These are phyloP conservation scores for Kodamaea lidongshanica DNA, from an alignment of 805 yeast genomes.

Conservation along the genomic window DNA sequence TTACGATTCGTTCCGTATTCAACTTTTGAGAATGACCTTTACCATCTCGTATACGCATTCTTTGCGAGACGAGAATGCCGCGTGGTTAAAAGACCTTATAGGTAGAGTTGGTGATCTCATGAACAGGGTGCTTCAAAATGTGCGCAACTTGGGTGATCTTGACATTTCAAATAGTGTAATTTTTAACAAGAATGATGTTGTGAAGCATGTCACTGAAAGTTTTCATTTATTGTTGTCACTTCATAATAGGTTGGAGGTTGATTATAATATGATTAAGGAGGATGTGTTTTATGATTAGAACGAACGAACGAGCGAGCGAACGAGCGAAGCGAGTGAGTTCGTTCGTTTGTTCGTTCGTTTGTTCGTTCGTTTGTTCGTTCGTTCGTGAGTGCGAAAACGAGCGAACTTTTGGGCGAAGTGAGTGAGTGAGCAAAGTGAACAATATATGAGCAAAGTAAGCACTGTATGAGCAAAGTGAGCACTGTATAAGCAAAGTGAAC, in stretches of 20 bases:
- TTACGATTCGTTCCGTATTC: slow-evolving; percentile 15
- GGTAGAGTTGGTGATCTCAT: slow-evolving; percentile 12
- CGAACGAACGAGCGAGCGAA: too few relatives aligned
- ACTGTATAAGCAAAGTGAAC: too few relatives aligned
- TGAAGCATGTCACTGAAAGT: slow-evolving; percentile 18
- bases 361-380: too few relatives aligned
- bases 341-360: too few relatives aligned
- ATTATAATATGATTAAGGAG: slow-evolving; percentile 14
- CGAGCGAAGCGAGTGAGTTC: too few relatives aligned
- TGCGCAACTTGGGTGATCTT: slow-evolving; percentile 15
- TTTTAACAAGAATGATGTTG: slow-evolving; percentile 16
- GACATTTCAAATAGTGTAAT: slow-evolving; percentile 5
- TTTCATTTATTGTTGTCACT: slow-evolving; percentile 19
- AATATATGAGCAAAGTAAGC: too few relatives aligned
- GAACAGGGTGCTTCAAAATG: slow-evolving; percentile 14
- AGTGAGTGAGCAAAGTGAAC: too few relatives aligned
- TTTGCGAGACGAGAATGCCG: slow-evolving; percentile 3
- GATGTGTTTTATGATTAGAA: slow-evolving; percentile 22
- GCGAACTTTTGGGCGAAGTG: too few relatives aligned
- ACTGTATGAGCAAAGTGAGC: too few relatives aligned
- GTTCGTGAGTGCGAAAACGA: too few relatives aligned
- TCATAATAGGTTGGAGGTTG: slow-evolving; percentile 16
- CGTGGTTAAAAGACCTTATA: slow-evolving; percentile 9
- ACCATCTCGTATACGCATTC: slow-evolving; percentile 2
- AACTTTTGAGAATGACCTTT: slow-evolving; percentile 10